Evolutionary conservation across 2,329 filamentous ascomycete genomes (phyloP), one percentile per base, ranked within the genome.

Genomic region (Cercospora sp.): DNA sequence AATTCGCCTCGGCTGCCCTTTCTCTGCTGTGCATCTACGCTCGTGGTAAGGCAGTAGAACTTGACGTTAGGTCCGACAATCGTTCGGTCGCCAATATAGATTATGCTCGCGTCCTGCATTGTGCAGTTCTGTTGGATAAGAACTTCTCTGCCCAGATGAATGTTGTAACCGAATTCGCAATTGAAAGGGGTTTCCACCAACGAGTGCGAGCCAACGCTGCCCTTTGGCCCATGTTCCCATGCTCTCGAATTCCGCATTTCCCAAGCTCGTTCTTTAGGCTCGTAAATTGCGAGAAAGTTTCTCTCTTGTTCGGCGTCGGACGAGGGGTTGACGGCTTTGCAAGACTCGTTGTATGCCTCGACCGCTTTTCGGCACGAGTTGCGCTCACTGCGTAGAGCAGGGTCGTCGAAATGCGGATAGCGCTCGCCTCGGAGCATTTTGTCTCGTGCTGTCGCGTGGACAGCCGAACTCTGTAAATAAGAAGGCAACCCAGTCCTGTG

Each of bases 151-250:
- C 92, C 94, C 72, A 99, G 91, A 59, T 87, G 87, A 74, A 98
- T 91, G 78, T 99, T 98, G 81, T 97, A 98, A 0, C 95, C 95
- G 76, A 97, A 97, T 75, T 97, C 93, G 78, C 94, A 97, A 58
- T 86, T 89, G 79, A 99, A 98, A 0, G 94, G 94, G 2, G 91
- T 89, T 75, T 97, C 93, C 28, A 99, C 91, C 51, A 90, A 84
- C 5, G 92, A 90, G 65, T 90, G 88, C 16, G 89, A 86, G n/a
- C 92, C 92, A 5, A 95, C 86, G 26, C 84, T 86, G 65, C 87
- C 91, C 65, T 82, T 69, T 12, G 73, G 76, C 1, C 72, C 72
- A 33, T 66, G 23, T 3, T 57, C 70, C 69, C 71, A 16, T 10
- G 48, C 13, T 39, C 55, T 16, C 60, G 48, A 18, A 42, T 61